These are phyloP conservation scores for Glycine tomentella DNA, from an alignment of 306 rosid genomes.

Conservation along the genomic window DNA sequence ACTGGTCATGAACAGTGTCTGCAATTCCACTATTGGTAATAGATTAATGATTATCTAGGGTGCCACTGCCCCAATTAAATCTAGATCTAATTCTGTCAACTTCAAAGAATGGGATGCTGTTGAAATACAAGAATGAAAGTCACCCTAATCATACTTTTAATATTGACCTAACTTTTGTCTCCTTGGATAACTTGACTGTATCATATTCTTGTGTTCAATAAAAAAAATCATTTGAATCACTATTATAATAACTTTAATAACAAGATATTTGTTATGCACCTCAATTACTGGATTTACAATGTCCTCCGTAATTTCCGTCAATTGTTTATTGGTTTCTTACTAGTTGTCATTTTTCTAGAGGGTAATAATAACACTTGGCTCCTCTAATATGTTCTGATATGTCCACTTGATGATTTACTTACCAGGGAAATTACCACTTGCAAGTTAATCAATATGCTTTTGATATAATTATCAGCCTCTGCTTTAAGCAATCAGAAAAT, in stretches of 20 bases:
- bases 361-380: conserved; percentile 23
- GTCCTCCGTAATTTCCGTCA: not conserved
- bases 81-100: conserved; percentile 54
- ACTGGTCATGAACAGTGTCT: conserved; percentile 43
- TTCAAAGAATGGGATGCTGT: conserved; percentile 36
- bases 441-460: conserved; percentile 37
- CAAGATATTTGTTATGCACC: not conserved
- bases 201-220: conserved; percentile 22
- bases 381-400: conserved; percentile 44
- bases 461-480: conserved; percentile 34
- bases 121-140: conserved; percentile 48
- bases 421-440: conserved; percentile 41
- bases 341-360: conserved; percentile 39
- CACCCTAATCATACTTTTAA: conserved; percentile 40
- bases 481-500: conserved; percentile 26
- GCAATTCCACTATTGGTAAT: conserved; percentile 49
- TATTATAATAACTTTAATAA: conserved; percentile 9
- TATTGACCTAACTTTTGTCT: conserved; percentile 46
- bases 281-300: conserved; percentile 26
- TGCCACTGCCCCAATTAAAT: conserved; percentile 43
- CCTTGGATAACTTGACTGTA: conserved; percentile 36
- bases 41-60: conserved; percentile 46
- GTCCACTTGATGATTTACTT: conserved; percentile 27
- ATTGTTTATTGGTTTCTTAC: conserved; percentile 32
- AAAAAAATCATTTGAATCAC: conserved; percentile 41